Conservation (phyloP, 805 yeast genomes). For the Starmerella sp. region DNA sequence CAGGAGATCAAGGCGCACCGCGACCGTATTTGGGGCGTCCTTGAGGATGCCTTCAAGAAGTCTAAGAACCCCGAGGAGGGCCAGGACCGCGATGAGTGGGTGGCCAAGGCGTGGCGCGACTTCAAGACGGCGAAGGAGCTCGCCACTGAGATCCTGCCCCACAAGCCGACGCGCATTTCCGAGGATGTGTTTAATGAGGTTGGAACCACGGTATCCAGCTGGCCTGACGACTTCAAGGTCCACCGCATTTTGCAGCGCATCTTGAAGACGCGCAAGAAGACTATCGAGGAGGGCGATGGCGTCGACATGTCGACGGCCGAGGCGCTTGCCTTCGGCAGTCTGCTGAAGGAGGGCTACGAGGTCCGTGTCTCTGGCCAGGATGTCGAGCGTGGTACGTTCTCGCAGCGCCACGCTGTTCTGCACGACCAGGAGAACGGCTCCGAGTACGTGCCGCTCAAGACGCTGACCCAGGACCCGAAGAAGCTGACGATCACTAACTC, state of each 20-base stretch:
- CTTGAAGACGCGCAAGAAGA: conserved; percentile 72
- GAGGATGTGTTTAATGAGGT: conserved; percentile 60
- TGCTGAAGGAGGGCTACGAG: conserved; percentile 85
- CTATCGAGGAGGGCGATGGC: conserved; percentile 79
- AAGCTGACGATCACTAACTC: conserved; percentile 85
- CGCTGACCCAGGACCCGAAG: conserved; percentile 70
- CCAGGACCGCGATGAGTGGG: conserved; percentile 70
- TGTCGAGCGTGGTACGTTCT: conserved; percentile 99
- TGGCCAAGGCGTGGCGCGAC: conserved; percentile 97
- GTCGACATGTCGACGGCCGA: conserved; percentile 99
- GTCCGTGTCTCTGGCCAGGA: conserved; percentile 98
- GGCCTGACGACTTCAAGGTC: conserved; percentile 78
- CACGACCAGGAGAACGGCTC: conserved; percentile 88
- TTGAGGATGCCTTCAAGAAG: conserved; percentile 81
- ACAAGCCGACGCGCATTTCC: conserved; percentile 85
- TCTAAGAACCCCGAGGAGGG: conserved; percentile 87
- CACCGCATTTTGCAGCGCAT: conserved; percentile 96
- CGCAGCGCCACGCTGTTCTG: conserved; percentile 97
- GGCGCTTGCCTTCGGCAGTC: conserved; percentile 92
- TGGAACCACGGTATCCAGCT: conserved; percentile 66
- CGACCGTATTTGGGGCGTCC: conserved; percentile 92
- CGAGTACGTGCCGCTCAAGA: conserved; percentile 74
- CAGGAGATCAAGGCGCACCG: conserved; percentile 92
- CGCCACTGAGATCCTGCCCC: conserved; percentile 91
- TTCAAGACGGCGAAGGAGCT: conserved; percentile 96